Conservation (phyloP, 805 yeast genomes). For the Ogataea salicorniae region DNA sequence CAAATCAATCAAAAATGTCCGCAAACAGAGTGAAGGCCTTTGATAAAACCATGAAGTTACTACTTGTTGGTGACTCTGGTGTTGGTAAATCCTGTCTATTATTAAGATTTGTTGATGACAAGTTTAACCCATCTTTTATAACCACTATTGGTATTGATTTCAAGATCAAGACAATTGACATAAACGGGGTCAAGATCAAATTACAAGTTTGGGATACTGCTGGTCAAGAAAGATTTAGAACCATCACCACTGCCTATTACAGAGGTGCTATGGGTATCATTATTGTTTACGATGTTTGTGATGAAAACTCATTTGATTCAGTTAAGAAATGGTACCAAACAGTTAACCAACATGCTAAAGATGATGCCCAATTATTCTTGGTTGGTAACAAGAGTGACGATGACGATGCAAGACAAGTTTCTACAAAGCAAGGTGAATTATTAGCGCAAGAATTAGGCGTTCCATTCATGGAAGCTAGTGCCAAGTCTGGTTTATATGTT, state of each 20-base stretch:
- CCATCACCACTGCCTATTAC: slow-evolving; percentile 89
- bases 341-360: slow-evolving; percentile 94
- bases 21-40: slow-evolving; percentile 63
- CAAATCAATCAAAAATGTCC: slow-evolving; percentile 34
- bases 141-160: slow-evolving; percentile 98
- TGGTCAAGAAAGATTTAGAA: slow-evolving; percentile 94
- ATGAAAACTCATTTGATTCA: slow-evolving; percentile 86
- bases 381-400: slow-evolving; percentile 97
- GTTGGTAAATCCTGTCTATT: slow-evolving; percentile 88
- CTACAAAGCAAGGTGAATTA: slow-evolving; percentile 84
- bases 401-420: slow-evolving; percentile 77
- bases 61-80: slow-evolving; percentile 89
- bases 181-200: slow-evolving; percentile 89
- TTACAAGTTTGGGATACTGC: slow-evolving; percentile 97
- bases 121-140: slow-evolving; percentile 93
- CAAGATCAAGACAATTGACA: slow-evolving; percentile 92
- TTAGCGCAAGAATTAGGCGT: slow-evolving; percentile 82
- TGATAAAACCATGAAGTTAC: slow-evolving; percentile 86
- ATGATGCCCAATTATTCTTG: slow-evolving; percentile 87
- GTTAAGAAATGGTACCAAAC: slow-evolving; percentile 94
- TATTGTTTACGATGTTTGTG: slow-evolving; percentile 78
- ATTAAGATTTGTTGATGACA: slow-evolving; percentile 91
- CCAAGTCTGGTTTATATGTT: slow-evolving; percentile 89
- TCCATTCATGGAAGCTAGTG: slow-evolving; percentile 94
- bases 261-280: slow-evolving; percentile 88